These are phyloP conservation scores for Colletotrichum scovillei DNA, from an alignment of 2,329 filamentous ascomycete species.

Conservation along the genomic window DNA sequence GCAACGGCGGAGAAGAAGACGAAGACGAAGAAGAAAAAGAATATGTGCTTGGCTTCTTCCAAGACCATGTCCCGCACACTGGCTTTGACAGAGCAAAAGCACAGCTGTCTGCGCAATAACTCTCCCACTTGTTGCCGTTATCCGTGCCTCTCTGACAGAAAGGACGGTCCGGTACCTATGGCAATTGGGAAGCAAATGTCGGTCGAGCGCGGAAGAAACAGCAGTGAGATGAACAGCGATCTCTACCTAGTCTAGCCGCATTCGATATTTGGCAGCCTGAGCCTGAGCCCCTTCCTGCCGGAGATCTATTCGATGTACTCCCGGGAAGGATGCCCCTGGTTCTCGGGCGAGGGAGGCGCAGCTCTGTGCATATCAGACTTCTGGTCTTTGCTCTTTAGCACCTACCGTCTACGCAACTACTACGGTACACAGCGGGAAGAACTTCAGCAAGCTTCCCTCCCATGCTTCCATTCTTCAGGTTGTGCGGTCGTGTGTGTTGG, in stretches of 20 bases:
- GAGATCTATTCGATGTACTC: constrained; percentile 22
- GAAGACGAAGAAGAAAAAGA: not conserved
- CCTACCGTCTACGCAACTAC: not conserved
- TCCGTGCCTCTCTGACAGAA: constrained; percentile 4
- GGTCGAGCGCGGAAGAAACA: constrained; percentile 14
- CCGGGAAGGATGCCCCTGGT: constrained; percentile 22
- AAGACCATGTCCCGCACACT: not conserved
- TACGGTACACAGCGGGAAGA: constrained; percentile 22
- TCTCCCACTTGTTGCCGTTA: not conserved
- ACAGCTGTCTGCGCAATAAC: not conserved
- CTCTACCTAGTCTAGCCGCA: constrained; percentile 2
- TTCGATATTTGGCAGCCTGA: constrained; percentile 29
- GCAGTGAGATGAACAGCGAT: constrained; percentile 22
- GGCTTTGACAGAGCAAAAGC: not conserved
- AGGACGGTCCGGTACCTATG: not conserved
- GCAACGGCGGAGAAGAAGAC: not conserved
- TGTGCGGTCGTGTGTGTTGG: not conserved
- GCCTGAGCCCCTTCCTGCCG: constrained; percentile 21
- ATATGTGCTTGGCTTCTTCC: not conserved
- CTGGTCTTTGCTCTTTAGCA: constrained; percentile 1
- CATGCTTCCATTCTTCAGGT: constrained; percentile 10
- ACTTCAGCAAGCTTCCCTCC: constrained; percentile 35
- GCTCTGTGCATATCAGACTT: constrained; percentile 33
- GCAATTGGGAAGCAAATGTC: not conserved
- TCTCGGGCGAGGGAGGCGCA: constrained; percentile 32